Percentiles rank a stretch among this genome's conserved stretches.
phyloP scores from a whole-genome alignment of 148 eudicot genomes.

The Selenicereus undatus region DNA sequence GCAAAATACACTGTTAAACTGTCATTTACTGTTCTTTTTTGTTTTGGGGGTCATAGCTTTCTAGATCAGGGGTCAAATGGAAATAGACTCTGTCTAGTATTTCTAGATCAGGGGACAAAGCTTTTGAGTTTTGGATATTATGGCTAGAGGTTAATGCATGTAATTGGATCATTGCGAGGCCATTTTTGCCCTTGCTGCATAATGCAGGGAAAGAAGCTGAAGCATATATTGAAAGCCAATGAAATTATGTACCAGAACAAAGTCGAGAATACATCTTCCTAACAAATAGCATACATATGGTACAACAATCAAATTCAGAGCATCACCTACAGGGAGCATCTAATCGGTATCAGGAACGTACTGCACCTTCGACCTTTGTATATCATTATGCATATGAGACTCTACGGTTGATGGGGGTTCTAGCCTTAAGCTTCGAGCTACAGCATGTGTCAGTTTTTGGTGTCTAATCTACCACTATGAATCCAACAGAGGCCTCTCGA shows the following conservation, averaged over 20 bases:
- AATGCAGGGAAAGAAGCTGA: not conserved
- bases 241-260: constrained; percentile 7
- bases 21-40: no score
- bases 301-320: constrained; percentile 4
- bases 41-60: no score
- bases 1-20: no score
- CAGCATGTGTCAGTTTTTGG: not conserved
- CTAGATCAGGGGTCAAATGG: no score
- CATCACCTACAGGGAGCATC: not conserved
- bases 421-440: not conserved
- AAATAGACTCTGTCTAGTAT: no score
- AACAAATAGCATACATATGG: constrained; percentile 4
- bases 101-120: no score
- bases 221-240: not conserved
- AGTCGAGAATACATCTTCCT: constrained; percentile 2
- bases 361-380: not conserved
- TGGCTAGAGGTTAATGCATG: not conserved
- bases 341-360: not conserved
- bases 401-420: not conserved
- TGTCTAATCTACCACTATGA: not conserved
- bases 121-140: no score
- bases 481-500: not conserved
- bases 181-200: not conserved
- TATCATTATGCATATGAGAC: not conserved
- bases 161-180: not conserved